Evolutionary conservation across 371 early-diverging fungal genomes (phyloP).

Genomic region (Rhizopus microsporus): DNA sequence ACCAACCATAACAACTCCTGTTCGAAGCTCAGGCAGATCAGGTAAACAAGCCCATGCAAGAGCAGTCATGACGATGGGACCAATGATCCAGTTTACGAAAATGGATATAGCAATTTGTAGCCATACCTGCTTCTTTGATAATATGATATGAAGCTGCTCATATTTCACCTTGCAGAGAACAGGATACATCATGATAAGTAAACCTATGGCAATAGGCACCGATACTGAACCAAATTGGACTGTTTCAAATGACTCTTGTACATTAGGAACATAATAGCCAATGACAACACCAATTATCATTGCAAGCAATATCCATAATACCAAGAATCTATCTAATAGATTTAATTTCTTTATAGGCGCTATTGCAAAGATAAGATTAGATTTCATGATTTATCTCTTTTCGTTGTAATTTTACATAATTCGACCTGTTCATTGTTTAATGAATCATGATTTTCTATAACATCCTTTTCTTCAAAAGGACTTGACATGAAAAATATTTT

Average conservation of each 20-base stretch:
- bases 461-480: conserved; percentile 1
- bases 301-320: conserved; percentile 57
- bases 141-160: conserved; percentile 47
- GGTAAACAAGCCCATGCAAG: conserved; percentile 75
- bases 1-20: conserved; percentile 77
- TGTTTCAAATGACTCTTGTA: conserved; percentile 52
- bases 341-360: conserved; percentile 31
- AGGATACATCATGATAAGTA: conserved; percentile 76
- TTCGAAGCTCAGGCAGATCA: conserved; percentile 69
- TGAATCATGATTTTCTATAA: conserved; percentile 7
- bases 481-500: conserved; percentile 17
- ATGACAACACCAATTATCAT: conserved; percentile 74
- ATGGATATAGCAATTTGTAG: conserved; percentile 57
- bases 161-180: conserved; percentile 72
- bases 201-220: conserved; percentile 66
- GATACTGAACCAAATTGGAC: conserved; percentile 68
- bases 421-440: conserved; percentile 9
- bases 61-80: conserved; percentile 71
- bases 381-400: conserved; percentile 35
- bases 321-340: conserved; percentile 56
- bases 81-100: conserved; percentile 68
- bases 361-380: conserved; percentile 10
- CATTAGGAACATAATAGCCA: conserved; percentile 66
- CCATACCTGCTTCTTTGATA: conserved; percentile 42
- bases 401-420: conserved; percentile 28